Percentiles rank a stretch among this genome's conserved stretches.
Conservation (phyloP, 768 basidiomycete genomes). For the Calvatia gigantea region DNA sequence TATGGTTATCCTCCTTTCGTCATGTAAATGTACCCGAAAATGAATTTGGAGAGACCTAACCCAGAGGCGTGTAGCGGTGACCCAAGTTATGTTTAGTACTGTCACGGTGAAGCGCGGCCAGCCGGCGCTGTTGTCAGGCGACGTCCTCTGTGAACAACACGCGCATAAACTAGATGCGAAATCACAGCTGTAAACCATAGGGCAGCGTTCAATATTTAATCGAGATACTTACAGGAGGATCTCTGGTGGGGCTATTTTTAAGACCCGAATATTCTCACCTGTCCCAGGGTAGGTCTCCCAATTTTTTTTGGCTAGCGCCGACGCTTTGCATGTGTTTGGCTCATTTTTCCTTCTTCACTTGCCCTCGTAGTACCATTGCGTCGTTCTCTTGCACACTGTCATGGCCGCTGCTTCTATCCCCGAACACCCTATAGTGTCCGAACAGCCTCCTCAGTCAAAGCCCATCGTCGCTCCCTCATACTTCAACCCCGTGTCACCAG, state of each 20-base stretch:
- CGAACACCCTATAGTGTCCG: constrained; percentile 34
- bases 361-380: constrained; percentile 25
- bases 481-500: constrained; percentile 49
- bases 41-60: no score
- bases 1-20: no score
- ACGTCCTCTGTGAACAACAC: not conserved
- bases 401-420: constrained; percentile 45
- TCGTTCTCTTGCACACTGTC: constrained; percentile 14
- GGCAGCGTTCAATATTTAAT: not conserved
- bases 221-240: not conserved
- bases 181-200: not conserved
- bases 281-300: not conserved
- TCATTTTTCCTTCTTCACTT: constrained; percentile 28
- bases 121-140: not conserved
- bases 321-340: constrained; percentile 31
- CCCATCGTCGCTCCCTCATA: constrained; percentile 33
- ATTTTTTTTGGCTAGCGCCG: not conserved
- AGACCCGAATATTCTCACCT: not conserved
- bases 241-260: not conserved
- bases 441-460: constrained; percentile 33
- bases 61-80: no score
- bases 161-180: not conserved
- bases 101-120: not conserved
- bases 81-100: no score
- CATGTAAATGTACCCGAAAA: no score